Evolutionary conservation across 2,329 filamentous ascomycete species (phyloP).

Genomic region (Colletotrichum chrysophilum): DNA sequence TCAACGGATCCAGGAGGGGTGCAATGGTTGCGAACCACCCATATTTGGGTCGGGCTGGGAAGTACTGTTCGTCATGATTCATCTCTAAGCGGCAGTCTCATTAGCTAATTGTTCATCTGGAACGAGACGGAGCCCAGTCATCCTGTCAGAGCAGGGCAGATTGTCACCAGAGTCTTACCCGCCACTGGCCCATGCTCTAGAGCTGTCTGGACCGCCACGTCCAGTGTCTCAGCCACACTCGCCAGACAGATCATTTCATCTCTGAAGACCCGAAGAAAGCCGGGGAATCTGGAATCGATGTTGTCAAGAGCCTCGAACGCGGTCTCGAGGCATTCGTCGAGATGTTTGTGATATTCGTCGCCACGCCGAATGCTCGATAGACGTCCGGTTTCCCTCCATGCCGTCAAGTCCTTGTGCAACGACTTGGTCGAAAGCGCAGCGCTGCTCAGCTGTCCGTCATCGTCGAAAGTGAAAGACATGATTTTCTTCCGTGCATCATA

Average conservation of each 20-base stretch:
- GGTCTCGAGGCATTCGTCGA: background rate
- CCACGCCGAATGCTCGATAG: background rate
- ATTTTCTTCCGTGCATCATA: background rate
- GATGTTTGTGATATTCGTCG: background rate
- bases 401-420: background rate
- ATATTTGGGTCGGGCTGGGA: background rate
- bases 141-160: background rate
- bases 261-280: background rate
- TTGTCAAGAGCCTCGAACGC: background rate
- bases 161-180: background rate
- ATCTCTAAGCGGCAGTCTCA: background rate
- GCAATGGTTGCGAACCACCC: background rate
- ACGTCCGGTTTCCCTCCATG: background rate
- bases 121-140: background rate
- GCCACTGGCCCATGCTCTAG: background rate
- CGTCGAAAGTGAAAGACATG: background rate
- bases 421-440: background rate
- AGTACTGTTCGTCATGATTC: background rate
- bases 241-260: constrained; percentile 1
- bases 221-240: constrained; percentile 3
- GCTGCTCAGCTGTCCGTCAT: background rate
- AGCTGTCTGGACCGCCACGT: background rate
- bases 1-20: background rate
- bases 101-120: background rate
- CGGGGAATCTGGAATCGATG: background rate